Evolutionary conservation across 2,329 filamentous ascomycete species (phyloP).

Genomic region (Iodosphaeria phyllophila): DNA sequence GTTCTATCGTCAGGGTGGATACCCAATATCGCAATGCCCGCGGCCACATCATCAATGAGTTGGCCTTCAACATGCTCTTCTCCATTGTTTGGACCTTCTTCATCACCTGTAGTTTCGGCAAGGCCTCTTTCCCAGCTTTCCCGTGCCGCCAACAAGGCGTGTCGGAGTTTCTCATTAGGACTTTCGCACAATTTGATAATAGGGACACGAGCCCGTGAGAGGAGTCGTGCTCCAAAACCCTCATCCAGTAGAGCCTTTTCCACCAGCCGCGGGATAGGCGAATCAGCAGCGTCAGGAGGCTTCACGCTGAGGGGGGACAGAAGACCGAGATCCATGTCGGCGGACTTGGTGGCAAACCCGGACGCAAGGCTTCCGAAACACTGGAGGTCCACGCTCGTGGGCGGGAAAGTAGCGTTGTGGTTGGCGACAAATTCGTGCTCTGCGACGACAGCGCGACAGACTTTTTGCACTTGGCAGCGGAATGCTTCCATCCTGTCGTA

Average conservation of each 20-base stretch:
- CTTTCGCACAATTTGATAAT: conserved; percentile 74
- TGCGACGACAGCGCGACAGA: conserved; percentile 41
- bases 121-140: conserved; percentile 50
- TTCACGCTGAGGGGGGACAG: conserved; percentile 42
- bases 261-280: conserved; percentile 51
- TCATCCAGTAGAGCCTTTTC: conserved; percentile 56
- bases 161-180: conserved; percentile 40
- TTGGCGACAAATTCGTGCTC: conserved; percentile 26
- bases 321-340: conserved; percentile 77
- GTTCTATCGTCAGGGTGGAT: no score
- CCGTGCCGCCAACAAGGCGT: conserved; percentile 44
- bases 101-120: no score
- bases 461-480: conserved; percentile 40
- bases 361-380: conserved; percentile 72
- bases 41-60: no score
- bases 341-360: conserved; percentile 73
- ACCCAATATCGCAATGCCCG: no score
- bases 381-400: conserved; percentile 43
- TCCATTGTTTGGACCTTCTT: no score
- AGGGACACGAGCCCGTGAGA: conserved; percentile 64
- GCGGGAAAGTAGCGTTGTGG: conserved; percentile 24
- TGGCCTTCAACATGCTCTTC: no score
- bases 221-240: conserved; percentile 57
- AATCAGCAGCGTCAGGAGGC: conserved; percentile 32
- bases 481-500: conserved; percentile 63